A percentile compares a stretch with the other conserved stretches of the same genome.
phyloP scores from a whole-genome alignment of 306 rosid species.

The Sechiopsis laciniata region DNA sequence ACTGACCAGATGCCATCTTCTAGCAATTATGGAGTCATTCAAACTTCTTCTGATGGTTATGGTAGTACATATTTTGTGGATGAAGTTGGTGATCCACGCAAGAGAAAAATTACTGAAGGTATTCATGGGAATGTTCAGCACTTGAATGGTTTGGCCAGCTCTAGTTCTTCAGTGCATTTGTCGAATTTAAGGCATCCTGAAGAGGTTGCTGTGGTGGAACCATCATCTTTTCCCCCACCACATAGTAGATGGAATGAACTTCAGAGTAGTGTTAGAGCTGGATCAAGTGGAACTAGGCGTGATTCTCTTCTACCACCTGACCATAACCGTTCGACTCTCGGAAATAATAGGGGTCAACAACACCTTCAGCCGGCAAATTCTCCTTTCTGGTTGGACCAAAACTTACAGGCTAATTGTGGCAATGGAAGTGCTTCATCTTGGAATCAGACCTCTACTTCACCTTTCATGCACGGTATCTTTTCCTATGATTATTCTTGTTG shows the following conservation, averaged over 20 bases:
- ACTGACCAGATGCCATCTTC: conserved; percentile 54
- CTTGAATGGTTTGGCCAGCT: conserved; percentile 45
- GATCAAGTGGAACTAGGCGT: conserved; percentile 15
- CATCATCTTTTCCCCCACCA: conserved; percentile 22
- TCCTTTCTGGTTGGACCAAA: conserved; percentile 73
- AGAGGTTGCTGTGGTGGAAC: conserved; percentile 57
- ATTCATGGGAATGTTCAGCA: conserved; percentile 53
- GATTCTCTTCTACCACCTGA: conserved; percentile 22
- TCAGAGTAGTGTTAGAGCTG: conserved; percentile 12
- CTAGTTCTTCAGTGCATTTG: conserved; percentile 47
- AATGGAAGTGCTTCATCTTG: conserved; percentile 61
- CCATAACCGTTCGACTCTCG: conserved; percentile 50
- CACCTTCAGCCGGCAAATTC: conserved; percentile 55
- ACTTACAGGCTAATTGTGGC: conserved; percentile 40
- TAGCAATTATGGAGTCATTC: conserved; percentile 26
- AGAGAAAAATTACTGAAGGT: conserved; percentile 69
- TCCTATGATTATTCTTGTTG: not conserved
- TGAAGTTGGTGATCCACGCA: conserved; percentile 68
- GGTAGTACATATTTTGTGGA: conserved; percentile 51
- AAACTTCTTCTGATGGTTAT: conserved; percentile 44
- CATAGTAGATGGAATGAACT: conserved; percentile 22
- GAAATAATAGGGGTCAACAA: conserved; percentile 60
- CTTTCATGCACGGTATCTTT: conserved; percentile 32
- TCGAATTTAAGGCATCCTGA: conserved; percentile 60
- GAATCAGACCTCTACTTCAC: conserved; percentile 55